Conservation (phyloP, 805 yeast species). For the Clavispora santaluciae region DNA sequence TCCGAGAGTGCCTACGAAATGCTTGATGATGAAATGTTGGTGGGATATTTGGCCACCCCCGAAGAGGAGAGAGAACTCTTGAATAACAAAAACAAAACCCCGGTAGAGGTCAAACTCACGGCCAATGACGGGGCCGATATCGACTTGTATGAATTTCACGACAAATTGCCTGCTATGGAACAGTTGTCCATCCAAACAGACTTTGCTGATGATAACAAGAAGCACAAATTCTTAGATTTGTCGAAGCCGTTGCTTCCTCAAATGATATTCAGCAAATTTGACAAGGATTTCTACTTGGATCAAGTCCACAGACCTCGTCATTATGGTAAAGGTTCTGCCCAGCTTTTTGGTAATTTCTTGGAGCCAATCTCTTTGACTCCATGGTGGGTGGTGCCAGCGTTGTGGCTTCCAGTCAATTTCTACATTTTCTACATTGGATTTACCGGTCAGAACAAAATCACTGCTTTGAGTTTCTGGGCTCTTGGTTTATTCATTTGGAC, state of each 20-base stretch:
- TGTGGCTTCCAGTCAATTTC: conserved; percentile 83
- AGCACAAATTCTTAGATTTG: conserved; percentile 84
- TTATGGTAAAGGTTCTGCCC: conserved; percentile 96
- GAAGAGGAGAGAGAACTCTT: conserved; percentile 72
- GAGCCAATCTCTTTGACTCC: conserved; percentile 90
- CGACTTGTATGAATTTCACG: conserved; percentile 43
- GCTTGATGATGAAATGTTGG: conserved; percentile 71
- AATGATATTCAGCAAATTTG: conserved; percentile 67
- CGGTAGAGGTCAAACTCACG: conserved; percentile 50
- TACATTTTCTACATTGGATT: conserved; percentile 59
- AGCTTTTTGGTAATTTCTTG: conserved; percentile 86
- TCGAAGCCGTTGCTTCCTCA: conserved; percentile 77
- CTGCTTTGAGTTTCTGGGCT: conserved; percentile 55
- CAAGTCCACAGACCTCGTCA: conserved; percentile 98
- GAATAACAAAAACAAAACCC: conserved; percentile 51
- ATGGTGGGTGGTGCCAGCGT: conserved; percentile 85
- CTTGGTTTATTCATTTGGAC: conserved; percentile 94
- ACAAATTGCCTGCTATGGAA: conserved; percentile 68
- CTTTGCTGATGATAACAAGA: conserved; percentile 58
- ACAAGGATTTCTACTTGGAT: conserved; percentile 87
- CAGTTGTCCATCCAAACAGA: conserved; percentile 78
- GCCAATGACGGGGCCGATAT: conserved; percentile 13
- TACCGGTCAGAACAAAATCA: conserved; percentile 39
- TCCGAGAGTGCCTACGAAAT: conserved; percentile 83
- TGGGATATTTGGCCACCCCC: conserved; percentile 79